phyloP scores from a whole-genome alignment of 805 yeast genomes.

The Yarrowia porcina region DNA sequence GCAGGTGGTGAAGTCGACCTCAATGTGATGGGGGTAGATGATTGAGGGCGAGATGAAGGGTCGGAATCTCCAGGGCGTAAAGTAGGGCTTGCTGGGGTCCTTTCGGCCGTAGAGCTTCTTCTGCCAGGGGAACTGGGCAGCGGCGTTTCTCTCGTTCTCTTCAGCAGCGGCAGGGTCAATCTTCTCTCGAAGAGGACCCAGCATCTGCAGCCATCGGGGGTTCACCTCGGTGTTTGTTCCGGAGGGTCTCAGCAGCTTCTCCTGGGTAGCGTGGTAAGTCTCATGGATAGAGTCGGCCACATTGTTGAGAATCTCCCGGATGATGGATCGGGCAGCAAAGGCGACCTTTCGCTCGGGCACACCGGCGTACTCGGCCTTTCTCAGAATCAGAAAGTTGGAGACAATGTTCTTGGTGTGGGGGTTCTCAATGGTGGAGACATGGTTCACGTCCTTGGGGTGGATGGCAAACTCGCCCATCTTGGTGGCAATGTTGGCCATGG shows the following conservation, averaged over 20 bases:
- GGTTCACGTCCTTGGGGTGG: slow-evolving; percentile 28
- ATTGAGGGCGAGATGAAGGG: slow-evolving; percentile 92
- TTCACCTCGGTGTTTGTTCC: background rate
- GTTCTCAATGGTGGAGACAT: background rate
- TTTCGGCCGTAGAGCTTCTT: slow-evolving; percentile 72
- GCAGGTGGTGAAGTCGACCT: slow-evolving; percentile 84
- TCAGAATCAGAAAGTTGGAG: background rate
- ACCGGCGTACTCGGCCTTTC: slow-evolving; percentile 4
- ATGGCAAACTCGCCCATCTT: slow-evolving; percentile 35
- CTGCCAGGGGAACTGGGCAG: slow-evolving; percentile 73
- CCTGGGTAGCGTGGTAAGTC: background rate
- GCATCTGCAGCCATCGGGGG: slow-evolving; percentile 46
- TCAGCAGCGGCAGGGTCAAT: slow-evolving; percentile 46
- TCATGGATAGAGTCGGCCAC: background rate
- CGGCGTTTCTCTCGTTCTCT: slow-evolving; percentile 51
- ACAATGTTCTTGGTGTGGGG: background rate
- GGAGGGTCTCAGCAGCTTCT: background rate
- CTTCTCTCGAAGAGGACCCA: slow-evolving; percentile 45
- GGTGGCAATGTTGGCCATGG: slow-evolving; percentile 39
- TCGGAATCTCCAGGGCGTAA: slow-evolving; percentile 96
- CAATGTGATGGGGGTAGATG: slow-evolving; percentile 86
- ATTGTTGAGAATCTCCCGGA: background rate
- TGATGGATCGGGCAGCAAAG: background rate
- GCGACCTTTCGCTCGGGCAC: slow-evolving; percentile 11
- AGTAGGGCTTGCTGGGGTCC: slow-evolving; percentile 74